These are phyloP conservation scores for Alternaria atra DNA, from an alignment of 2,329 filamentous ascomycete species.

Conservation along the genomic window DNA sequence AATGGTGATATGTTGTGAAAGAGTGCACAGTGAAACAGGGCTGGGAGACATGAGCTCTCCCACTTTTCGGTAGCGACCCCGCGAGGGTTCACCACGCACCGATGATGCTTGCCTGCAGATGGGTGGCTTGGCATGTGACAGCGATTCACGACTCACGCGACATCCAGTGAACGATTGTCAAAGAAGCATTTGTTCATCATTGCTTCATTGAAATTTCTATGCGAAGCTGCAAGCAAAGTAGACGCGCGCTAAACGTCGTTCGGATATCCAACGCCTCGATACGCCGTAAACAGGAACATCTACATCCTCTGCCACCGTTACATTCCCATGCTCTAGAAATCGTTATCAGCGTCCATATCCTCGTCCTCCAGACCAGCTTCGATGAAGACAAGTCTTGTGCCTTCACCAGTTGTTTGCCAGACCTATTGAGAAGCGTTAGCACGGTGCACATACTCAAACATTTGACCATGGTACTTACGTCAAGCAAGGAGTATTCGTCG, in stretches of 20 bases:
- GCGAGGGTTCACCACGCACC: slow-evolving; percentile 16
- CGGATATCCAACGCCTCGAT: slow-evolving; percentile 36
- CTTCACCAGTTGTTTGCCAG: slow-evolving; percentile 65
- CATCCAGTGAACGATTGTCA: neutral
- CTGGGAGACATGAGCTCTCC: slow-evolving; percentile 11
- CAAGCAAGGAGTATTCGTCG: slow-evolving; percentile 85
- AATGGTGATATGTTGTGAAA: neutral
- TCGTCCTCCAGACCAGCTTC: slow-evolving; percentile 60
- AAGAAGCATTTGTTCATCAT: neutral
- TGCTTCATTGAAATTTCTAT: slow-evolving; percentile 14
- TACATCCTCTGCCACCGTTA: slow-evolving; percentile 20
- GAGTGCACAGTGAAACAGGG: neutral
- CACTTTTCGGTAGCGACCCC: slow-evolving; percentile 26
- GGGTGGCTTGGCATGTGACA: slow-evolving; percentile 23
- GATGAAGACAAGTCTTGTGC: slow-evolving; percentile 64
- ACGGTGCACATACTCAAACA: neutral
- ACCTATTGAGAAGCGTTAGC: slow-evolving; percentile 54
- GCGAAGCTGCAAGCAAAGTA: slow-evolving; percentile 2
- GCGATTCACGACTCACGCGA: slow-evolving; percentile 5
- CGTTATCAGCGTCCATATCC: slow-evolving; percentile 52
- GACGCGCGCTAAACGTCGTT: slow-evolving; percentile 15
- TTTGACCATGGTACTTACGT: slow-evolving; percentile 70
- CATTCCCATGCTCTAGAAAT: slow-evolving; percentile 35
- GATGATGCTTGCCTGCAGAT: slow-evolving; percentile 23
- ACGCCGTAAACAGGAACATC: slow-evolving; percentile 34